These are phyloP conservation scores for Skeletonema menzelii DNA, from an alignment of 108 stramenopile species.

Conservation along the genomic window DNA sequence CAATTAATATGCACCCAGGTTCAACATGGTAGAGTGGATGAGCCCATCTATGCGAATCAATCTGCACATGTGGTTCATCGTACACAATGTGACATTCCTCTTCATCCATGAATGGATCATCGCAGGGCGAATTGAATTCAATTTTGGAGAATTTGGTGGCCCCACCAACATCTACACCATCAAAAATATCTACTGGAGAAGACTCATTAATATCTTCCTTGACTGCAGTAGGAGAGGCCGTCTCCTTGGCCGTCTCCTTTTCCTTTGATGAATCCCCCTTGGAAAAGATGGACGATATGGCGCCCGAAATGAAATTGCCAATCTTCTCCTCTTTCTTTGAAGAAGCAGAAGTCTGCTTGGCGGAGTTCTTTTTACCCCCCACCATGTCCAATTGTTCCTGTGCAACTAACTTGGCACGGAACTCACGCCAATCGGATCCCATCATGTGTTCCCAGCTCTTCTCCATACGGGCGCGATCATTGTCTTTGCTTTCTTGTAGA, in stretches of 20 bases:
- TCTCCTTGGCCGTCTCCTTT: slow-evolving; percentile 12
- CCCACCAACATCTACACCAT: slow-evolving; percentile 68
- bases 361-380: slow-evolving; percentile 5
- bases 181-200: slow-evolving; percentile 48
- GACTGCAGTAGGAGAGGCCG: slow-evolving; percentile 13
- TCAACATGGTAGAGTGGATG: slow-evolving; percentile 80
- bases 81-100: slow-evolving; percentile 77
- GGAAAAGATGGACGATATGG: slow-evolving; percentile 76
- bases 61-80: slow-evolving; percentile 44
- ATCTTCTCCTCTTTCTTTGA: slow-evolving; percentile 41
- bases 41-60: slow-evolving; percentile 86
- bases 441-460: slow-evolving; percentile 77
- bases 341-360: slow-evolving; percentile 3
- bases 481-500: slow-evolving; percentile 52
- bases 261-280: slow-evolving; percentile 24
- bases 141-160: slow-evolving; percentile 35
- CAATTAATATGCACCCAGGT: slow-evolving; percentile 83
- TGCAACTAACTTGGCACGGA: slow-evolving; percentile 81
- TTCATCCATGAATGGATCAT: slow-evolving; percentile 77
- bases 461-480: slow-evolving; percentile 80
- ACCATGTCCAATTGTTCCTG: slow-evolving; percentile 57
- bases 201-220: slow-evolving; percentile 5
- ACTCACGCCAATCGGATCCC: slow-evolving; percentile 84
- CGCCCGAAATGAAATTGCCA: slow-evolving; percentile 69
- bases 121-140: slow-evolving; percentile 25